phyloP scores from a whole-genome alignment of 2,329 filamentous ascomycete genomes.

The Trichoderma sp. region DNA sequence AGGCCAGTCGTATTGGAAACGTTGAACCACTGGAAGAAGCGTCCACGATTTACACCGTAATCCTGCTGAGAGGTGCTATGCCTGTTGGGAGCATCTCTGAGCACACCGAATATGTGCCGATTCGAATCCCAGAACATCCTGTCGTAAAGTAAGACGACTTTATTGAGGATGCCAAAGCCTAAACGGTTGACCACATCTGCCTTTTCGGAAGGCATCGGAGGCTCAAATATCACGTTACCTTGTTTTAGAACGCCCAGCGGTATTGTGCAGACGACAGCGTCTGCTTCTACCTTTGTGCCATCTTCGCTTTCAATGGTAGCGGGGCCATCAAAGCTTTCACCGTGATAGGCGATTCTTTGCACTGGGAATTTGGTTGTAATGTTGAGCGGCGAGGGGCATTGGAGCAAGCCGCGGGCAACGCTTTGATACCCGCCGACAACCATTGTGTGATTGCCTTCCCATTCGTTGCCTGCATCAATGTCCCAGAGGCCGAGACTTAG shows the following conservation, averaged over 20 bases:
- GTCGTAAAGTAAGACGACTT: conserved; percentile 89
- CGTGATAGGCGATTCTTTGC: conserved; percentile 69
- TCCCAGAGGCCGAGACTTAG: conserved; percentile 93
- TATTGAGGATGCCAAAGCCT: conserved; percentile 93
- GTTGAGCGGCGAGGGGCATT: conserved; percentile 75
- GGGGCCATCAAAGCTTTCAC: conserved; percentile 49
- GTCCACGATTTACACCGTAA: conserved; percentile 78
- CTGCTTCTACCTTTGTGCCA: conserved; percentile 77
- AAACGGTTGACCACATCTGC: conserved; percentile 76
- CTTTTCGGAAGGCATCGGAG: conserved; percentile 88
- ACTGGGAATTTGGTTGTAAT: conserved; percentile 76
- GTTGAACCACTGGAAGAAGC: conserved; percentile 98
- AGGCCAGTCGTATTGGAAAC: conserved; percentile 86
- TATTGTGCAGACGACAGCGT: conserved; percentile 86
- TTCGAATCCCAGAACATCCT: conserved; percentile 87
- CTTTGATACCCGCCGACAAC: conserved; percentile 93
- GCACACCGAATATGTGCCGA: conserved; percentile 90
- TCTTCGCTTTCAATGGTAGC: conserved; percentile 75
- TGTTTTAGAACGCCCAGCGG: conserved; percentile 91
- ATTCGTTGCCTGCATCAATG: conserved; percentile 96
- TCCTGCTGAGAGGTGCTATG: conserved; percentile 78
- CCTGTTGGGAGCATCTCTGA: conserved; percentile 72
- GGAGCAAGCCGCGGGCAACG: conserved; percentile 82
- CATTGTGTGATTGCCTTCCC: conserved; percentile 92
- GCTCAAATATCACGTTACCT: conserved; percentile 81